Evolutionary conservation across 2,329 filamentous ascomycete genomes (phyloP), one percentile per base, ranked within the genome.

Genomic region (Aspergillus fumigatus): DNA sequence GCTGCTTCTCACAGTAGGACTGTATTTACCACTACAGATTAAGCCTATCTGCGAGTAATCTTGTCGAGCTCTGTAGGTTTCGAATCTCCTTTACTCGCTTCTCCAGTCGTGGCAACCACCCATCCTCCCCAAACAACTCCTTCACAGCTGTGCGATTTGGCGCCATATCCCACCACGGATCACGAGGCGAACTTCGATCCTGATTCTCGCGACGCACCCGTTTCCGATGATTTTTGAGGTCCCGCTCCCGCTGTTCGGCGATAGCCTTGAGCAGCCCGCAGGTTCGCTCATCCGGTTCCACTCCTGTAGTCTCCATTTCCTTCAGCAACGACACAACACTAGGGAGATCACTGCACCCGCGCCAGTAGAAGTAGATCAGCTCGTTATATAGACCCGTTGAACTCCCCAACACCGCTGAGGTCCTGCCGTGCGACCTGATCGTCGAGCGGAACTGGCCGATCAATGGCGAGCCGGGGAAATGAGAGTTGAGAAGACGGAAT

Each of bases 291-390:
- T 75, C 68, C 7, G 73, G 68, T 41, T 73, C 69, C 49, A 78
- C 63, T 4, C 76, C 77, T 4, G 67, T 70, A n/a, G 71, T 63
- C 50, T 77, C 70, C 77, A 80, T 80, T 49, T 80, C 76, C 25
- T 64, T 63, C 9, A 79, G 63, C 9, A 78, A 65, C 1, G 67
- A 63, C 3, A 75, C 64, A 29, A 80, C 70, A 17, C 67, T 70
- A 5, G 70, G 68, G 1, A 80, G 62, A 48, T 78, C 73, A 6
- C 70, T 71, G 51, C 73, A 74, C 4, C 72, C 70, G 41, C 67
- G 64, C 77, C 77, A 79, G 56, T 73, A 67, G 56, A 76, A 73
- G 41, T 68, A 66, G 29, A 80, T 70, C 57, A 78, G 62, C 45
- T 77, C 75, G 58, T 79, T 77, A 64, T 75, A 79, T 23, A 80